Percentiles rank a stretch among this genome's conserved stretches.
These are phyloP conservation scores for Clarireedia monteithiana DNA, from an alignment of 2,329 filamentous ascomycete species.

Conservation along the genomic window DNA sequence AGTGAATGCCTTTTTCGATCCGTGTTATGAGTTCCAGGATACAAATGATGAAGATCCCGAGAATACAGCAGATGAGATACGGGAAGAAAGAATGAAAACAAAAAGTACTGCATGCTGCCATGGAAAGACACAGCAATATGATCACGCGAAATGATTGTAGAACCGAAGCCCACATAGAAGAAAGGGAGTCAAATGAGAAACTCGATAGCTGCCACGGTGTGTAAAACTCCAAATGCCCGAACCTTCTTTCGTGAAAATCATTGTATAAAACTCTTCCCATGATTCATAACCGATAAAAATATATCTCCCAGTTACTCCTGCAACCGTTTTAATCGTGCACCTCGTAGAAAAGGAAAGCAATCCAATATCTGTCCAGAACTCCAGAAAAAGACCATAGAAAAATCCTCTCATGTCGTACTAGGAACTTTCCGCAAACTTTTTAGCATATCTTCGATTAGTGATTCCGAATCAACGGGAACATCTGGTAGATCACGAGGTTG, in stretches of 20 bases:
- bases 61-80: background rate
- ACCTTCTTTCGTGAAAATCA: background rate
- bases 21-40: background rate
- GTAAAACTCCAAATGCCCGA: background rate
- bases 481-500: constrained; percentile 24
- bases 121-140: background rate
- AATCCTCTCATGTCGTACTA: background rate
- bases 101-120: background rate
- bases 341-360: background rate
- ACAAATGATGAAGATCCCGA: background rate
- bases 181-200: background rate
- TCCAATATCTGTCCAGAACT: background rate
- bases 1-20: background rate
- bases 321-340: background rate
- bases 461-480: constrained; percentile 26
- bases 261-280: too few species aligned
- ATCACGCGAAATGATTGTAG: background rate
- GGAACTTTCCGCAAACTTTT: constrained; percentile 36
- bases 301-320: too few species aligned
- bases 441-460: constrained; percentile 47
- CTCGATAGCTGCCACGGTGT: background rate
- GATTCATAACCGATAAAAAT: too few species aligned
- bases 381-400: background rate
- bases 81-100: background rate
- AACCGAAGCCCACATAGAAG: background rate